These are phyloP conservation scores for Moniliophthora roreri DNA, from an alignment of 1,284 basidiomycete genomes.

Conservation along the genomic window DNA sequence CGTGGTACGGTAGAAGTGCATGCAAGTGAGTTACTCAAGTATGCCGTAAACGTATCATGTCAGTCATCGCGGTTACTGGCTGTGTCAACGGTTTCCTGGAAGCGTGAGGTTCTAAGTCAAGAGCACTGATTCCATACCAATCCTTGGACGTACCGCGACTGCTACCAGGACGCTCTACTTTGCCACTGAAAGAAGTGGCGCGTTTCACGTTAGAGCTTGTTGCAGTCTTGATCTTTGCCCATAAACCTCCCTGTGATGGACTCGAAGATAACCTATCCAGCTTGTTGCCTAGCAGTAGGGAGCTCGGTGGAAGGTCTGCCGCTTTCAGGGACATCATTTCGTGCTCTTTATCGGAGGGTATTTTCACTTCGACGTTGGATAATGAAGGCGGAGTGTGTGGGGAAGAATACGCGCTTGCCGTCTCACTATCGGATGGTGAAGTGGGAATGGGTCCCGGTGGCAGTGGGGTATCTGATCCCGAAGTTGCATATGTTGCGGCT, in stretches of 20 bases:
- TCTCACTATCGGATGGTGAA: not conserved
- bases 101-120: no score
- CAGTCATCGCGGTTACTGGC: no score
- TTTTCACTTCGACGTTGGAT: not conserved
- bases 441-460: no score
- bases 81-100: no score
- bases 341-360: not conserved
- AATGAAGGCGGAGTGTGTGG: not conserved
- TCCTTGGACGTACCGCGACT: not conserved
- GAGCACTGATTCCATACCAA: no score
- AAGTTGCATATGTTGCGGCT: not conserved
- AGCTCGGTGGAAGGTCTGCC: not conserved
- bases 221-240: slow-evolving; percentile 35
- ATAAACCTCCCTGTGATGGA: slow-evolving; percentile 22
- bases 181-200: slow-evolving; percentile 6
- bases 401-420: not conserved
- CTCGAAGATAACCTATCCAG: slow-evolving; percentile 1
- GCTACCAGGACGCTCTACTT: not conserved
- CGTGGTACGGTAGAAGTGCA: no score
- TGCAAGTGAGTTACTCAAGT: no score
- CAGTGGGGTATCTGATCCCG: not conserved
- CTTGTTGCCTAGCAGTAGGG: no score
- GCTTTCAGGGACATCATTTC: not conserved
- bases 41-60: no score
- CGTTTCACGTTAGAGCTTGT: slow-evolving; percentile 22